Percentiles rank a stretch among this genome's conserved stretches.
phyloP scores from a whole-genome alignment of 306 rosid species.

The Begonia masoniana region DNA sequence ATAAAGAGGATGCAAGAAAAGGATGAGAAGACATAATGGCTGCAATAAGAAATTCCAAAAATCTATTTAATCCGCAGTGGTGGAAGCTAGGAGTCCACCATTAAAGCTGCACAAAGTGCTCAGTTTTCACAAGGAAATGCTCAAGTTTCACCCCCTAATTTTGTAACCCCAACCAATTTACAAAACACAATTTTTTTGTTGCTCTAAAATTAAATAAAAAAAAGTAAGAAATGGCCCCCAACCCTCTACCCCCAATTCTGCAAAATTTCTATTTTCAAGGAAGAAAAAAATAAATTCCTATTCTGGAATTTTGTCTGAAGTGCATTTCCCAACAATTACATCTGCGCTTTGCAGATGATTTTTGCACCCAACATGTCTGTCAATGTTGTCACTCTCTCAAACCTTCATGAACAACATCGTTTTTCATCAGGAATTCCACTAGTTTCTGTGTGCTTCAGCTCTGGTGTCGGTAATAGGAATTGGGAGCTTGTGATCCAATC shows the following conservation, averaged over 20 bases:
- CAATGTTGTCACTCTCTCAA: constrained; percentile 18
- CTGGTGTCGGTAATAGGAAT: not conserved
- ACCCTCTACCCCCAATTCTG: constrained; percentile 25
- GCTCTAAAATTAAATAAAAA: constrained; percentile 14
- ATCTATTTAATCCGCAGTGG: not conserved
- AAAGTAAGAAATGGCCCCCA: constrained; percentile 23
- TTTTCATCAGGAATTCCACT: constrained; percentile 20
- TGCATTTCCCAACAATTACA: too few species aligned
- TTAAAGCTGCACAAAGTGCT: not conserved
- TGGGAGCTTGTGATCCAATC: constrained; percentile 14
- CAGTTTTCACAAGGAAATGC: not conserved
- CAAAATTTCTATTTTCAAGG: constrained; percentile 40
- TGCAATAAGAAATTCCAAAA: not conserved
- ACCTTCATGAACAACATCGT: constrained; percentile 1
- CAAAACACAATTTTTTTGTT: not conserved
- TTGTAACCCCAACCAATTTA: not conserved
- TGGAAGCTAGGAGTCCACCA: not conserved
- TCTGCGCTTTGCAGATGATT: constrained; percentile 15
- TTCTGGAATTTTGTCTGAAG: too few species aligned
- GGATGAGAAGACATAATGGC: too few species aligned
- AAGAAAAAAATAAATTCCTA: constrained; percentile 4
- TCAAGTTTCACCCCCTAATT: not conserved
- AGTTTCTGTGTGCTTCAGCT: constrained; percentile 3
- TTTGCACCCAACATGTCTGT: constrained; percentile 23
- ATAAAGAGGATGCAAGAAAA: too few species aligned